A percentile compares a stretch with the other conserved stretches of the same genome.
phyloP scores from a whole-genome alignment of 2,329 filamentous ascomycete species.

The Allantophomopsis lycopodina region DNA sequence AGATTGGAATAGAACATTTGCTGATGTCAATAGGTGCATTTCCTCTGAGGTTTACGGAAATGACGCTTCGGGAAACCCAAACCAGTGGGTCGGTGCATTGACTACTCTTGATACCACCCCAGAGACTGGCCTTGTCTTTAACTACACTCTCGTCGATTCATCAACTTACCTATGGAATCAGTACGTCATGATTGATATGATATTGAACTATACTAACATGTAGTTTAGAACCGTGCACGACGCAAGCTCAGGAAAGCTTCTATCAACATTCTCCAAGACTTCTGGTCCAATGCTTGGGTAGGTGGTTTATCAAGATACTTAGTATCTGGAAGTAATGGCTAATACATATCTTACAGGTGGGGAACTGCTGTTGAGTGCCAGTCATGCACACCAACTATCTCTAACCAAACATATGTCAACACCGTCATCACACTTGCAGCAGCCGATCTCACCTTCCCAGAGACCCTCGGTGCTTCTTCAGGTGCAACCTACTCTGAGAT shows the following conservation, averaged over 20 bases:
- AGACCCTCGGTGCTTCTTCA: neutral
- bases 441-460: neutral
- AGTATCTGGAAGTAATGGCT: too few relatives aligned
- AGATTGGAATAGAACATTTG: too few relatives aligned
- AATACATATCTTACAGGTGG: neutral
- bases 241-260: too few relatives aligned
- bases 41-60: constrained; percentile 14
- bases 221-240: too few relatives aligned
- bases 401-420: neutral
- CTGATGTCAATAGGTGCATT: constrained; percentile 5
- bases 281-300: too few relatives aligned
- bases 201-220: too few relatives aligned
- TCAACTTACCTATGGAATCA: constrained; percentile 12
- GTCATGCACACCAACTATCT: neutral
- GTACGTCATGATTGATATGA: neutral
- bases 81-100: constrained; percentile 12
- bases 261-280: too few relatives aligned
- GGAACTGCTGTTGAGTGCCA: constrained; percentile 1
- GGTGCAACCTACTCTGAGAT: neutral
- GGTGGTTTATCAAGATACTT: too few relatives aligned
- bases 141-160: constrained; percentile 13
- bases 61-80: constrained; percentile 4
- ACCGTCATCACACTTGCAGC: neutral
- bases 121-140: constrained; percentile 12
- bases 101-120: constrained; percentile 10